Base-by-base conservation (phyloP, 345 rosid species). In the Populus simonii region DNA sequence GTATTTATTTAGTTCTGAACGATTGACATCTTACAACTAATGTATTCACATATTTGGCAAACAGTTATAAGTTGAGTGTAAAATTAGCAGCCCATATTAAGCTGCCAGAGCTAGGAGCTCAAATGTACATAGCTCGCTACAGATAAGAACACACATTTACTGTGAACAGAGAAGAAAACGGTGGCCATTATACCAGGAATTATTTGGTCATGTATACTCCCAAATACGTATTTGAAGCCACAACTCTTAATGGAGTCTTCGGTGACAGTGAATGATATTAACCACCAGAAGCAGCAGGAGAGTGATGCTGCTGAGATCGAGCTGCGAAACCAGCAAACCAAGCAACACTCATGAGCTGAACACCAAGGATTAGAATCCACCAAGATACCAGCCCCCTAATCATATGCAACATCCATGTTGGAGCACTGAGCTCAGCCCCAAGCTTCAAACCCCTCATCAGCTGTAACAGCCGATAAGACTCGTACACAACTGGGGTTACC, bases 301-400 rank as follows among this genome's bases (percentile, higher is more conserved):
- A 65, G 11, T 65, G 68, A 62, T 81, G 78, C 59, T 65, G 74
- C 18, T 27, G 82, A 51, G 84, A 76, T 76, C 80, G 79, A 76
- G 89, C 87, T 29, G 89, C 75, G 81, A 88, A 90, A 77, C 99
- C 98, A 74, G 98, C 94, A 81, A 90, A 93, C 99, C 99, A 95
- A 87, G 97, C 94, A 76, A 93, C 94, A 79, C 99, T 88, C 98
- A 95, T 93, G 73, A 94, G 92, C 82, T 94, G 98, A 81, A 94
- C 80, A 18, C 95, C 94, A 62, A 94, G 93, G 63, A 93, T 90
- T 84, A 95, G 77, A 65, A 93, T 89, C 99, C 98, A 95, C 94
- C 98, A 93, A 83, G 92, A 95, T 18, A 93, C 96, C 62, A 93
- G 86, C 59, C 94, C 96, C 83, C 89, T 93, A 70, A 93, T 76